These are phyloP conservation scores for Lobulomyces angularis DNA, from an alignment of 192 early-diverging fungal species.

Conservation along the genomic window DNA sequence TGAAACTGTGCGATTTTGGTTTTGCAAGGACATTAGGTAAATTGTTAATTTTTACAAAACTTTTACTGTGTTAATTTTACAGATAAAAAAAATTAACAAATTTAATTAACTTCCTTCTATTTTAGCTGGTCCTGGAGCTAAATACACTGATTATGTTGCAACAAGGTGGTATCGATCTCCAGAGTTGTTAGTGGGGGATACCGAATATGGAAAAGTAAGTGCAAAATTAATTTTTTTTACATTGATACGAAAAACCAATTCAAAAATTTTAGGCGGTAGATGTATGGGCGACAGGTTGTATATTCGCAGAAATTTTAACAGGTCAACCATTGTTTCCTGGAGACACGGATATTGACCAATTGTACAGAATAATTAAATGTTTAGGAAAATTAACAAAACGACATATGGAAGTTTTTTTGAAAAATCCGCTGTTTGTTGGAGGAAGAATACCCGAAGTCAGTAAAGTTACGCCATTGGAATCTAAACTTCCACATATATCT, in stretches of 20 bases:
- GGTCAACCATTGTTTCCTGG: constrained; percentile 53
- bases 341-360: constrained; percentile 52
- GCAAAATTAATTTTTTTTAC: no score
- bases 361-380: constrained; percentile 52
- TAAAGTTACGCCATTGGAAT: constrained; percentile 41
- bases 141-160: constrained; percentile 55
- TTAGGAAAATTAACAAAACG: constrained; percentile 42
- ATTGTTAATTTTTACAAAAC: constrained; percentile 8
- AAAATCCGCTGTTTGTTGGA: constrained; percentile 49
- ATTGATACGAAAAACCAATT: no score
- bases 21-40: constrained; percentile 47
- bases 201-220: constrained; percentile 55
- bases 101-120: no score
- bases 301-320: constrained; percentile 52
- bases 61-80: no score
- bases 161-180: constrained; percentile 51
- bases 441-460: constrained; percentile 43
- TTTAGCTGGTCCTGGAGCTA: constrained; percentile 53
- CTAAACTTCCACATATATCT: constrained; percentile 36
- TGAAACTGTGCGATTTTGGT: constrained; percentile 55
- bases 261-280: no score
- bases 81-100: no score
- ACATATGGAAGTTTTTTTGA: constrained; percentile 50
- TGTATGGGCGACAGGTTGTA: constrained; percentile 52
- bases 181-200: constrained; percentile 48